These are phyloP conservation scores for Goffeauzyma gilvescens DNA, from an alignment of 768 basidiomycete species.

Conservation along the genomic window DNA sequence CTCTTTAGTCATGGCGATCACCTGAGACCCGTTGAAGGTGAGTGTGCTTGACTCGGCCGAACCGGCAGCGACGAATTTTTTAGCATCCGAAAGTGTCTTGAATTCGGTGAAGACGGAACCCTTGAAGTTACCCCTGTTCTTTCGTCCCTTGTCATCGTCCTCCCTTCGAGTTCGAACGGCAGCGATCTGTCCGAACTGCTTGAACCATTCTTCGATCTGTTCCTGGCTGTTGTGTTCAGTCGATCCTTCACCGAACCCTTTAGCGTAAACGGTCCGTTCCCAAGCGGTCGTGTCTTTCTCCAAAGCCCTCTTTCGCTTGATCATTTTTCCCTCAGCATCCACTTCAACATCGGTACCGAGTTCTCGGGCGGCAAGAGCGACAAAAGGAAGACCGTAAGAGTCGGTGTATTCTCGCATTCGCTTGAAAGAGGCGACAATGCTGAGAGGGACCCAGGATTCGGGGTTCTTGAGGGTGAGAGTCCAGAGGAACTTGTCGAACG, in stretches of 20 bases:
- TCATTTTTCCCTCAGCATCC: conserved; percentile 41
- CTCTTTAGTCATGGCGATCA: conserved; percentile 61
- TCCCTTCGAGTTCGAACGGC: conserved; percentile 72
- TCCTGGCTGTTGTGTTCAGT: conserved; percentile 44
- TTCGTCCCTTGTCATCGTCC: conserved; percentile 35
- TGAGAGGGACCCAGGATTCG: conserved; percentile 77
- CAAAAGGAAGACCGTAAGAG: conserved; percentile 45
- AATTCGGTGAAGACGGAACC: conserved; percentile 89
- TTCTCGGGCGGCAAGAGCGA: conserved; percentile 34
- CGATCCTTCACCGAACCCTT: conserved; percentile 63
- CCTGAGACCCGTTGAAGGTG: conserved; percentile 45
- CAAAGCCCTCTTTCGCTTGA: conserved; percentile 55
- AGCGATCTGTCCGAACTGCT: conserved; percentile 53
- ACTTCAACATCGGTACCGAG: conserved; percentile 6
- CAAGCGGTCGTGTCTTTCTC: conserved; percentile 60
- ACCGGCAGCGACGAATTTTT: conserved; percentile 59
- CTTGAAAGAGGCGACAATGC: conserved; percentile 78
- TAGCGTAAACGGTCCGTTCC: conserved; percentile 71
- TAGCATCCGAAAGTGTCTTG: conserved; percentile 46
- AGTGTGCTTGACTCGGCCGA: too few relatives aligned
- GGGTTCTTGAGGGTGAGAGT: conserved; percentile 52
- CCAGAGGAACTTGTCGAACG: conserved; percentile 78
- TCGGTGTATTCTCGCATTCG: conserved; percentile 60
- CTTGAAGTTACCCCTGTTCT: conserved; percentile 59
- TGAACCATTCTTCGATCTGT: conserved; percentile 61